phyloP scores from a whole-genome alignment of 2,329 filamentous ascomycete species.

The Pseudocercospora musae region DNA sequence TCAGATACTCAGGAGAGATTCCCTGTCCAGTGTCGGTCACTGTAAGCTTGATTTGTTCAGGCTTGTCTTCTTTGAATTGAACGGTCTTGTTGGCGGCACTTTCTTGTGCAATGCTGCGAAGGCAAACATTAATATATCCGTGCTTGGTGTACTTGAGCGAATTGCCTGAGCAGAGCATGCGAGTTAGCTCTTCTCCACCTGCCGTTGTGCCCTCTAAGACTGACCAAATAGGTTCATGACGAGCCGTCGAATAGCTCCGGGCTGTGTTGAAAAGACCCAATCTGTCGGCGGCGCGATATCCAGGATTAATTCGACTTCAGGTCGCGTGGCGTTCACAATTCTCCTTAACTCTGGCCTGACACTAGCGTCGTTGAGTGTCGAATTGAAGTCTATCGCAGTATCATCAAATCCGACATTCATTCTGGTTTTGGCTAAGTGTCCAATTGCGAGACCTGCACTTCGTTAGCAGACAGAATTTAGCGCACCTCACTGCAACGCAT shows the following conservation, averaged over 20 bases:
- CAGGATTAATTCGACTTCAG: conserved; percentile 37
- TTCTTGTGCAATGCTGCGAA: conserved; percentile 5
- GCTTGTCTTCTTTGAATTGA: conserved; percentile 14
- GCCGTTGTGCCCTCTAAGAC: conserved; percentile 29
- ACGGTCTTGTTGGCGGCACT: not conserved
- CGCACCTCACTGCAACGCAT: not conserved
- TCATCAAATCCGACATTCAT: conserved; percentile 21
- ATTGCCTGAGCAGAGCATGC: conserved; percentile 49
- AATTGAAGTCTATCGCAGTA: not conserved
- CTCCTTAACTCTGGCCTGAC: conserved; percentile 10
- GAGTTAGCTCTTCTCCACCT: conserved; percentile 32
- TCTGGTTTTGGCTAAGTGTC: conserved; percentile 13
- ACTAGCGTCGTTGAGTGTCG: not conserved
- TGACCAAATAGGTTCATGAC: conserved; percentile 50
- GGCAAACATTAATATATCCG: conserved; percentile 39
- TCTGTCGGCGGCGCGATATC: conserved; percentile 34
- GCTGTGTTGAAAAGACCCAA: conserved; percentile 22
- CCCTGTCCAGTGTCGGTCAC: conserved; percentile 65
- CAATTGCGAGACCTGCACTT: conserved; percentile 7
- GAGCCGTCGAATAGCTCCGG: conserved; percentile 44
- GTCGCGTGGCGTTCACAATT: conserved; percentile 17
- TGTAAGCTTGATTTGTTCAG: conserved; percentile 16
- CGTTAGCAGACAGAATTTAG: not conserved
- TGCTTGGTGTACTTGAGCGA: conserved; percentile 46
- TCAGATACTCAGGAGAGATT: conserved; percentile 61